Conservation (phyloP, 306 rosid species). For the Gastrolobium villosum region DNA sequence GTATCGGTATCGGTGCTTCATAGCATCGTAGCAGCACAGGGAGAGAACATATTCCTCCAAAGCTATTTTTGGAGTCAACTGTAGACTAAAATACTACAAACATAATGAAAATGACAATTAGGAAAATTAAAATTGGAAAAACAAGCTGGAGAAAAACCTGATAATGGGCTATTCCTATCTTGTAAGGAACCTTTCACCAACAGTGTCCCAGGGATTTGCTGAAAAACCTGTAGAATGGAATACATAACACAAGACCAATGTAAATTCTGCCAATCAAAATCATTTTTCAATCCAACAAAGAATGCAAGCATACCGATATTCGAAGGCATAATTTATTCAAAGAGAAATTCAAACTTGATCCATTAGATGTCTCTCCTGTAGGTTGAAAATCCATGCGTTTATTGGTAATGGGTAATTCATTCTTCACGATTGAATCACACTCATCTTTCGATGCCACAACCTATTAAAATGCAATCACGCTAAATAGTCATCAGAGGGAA, state of each 20-base stretch:
- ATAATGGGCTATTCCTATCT: conserved; percentile 58
- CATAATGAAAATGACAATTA: conserved; percentile 1
- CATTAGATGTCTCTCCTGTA: conserved; percentile 44
- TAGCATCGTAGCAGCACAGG: background rate
- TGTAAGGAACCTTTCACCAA: conserved; percentile 87
- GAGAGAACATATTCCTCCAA: background rate
- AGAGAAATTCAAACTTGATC: conserved; percentile 50
- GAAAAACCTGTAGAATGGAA: conserved; percentile 74
- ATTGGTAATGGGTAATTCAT: conserved; percentile 46
- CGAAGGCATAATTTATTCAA: conserved; percentile 57
- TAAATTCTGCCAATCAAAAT: conserved; percentile 37
- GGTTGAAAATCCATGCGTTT: conserved; percentile 49
- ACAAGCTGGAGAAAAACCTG: conserved; percentile 62
- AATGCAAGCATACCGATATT: conserved; percentile 61
- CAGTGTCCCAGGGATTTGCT: conserved; percentile 86
- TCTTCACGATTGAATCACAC: conserved; percentile 66
- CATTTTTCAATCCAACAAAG: conserved; percentile 40
- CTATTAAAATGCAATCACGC: conserved; percentile 53
- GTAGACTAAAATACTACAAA: conserved; percentile 10
- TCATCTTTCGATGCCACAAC: conserved; percentile 61
- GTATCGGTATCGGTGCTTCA: too few relatives aligned
- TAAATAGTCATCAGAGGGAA: conserved; percentile 20
- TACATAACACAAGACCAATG: conserved; percentile 7
- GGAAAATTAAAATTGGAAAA: conserved; percentile 15
- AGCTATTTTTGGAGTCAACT: conserved; percentile 17